A percentile compares a stretch with the other conserved stretches of the same genome.
Evolutionary conservation across 306 rosid species (phyloP).

Genomic region (Aeschynomene evenia): DNA sequence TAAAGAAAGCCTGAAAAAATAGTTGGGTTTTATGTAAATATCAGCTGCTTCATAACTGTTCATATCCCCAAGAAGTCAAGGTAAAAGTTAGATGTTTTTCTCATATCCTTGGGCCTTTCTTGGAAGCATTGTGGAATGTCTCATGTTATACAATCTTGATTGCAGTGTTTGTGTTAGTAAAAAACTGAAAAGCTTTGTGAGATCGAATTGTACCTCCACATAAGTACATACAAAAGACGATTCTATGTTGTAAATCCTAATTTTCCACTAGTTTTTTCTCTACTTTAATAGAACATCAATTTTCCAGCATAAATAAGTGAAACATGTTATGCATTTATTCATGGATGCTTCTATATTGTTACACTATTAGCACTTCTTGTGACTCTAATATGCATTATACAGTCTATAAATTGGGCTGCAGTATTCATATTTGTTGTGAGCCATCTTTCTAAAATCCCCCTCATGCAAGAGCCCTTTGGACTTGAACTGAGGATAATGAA

Average conservation of each 20-base stretch:
- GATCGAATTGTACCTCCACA: neutral
- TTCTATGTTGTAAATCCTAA: neutral
- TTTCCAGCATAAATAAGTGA: neutral
- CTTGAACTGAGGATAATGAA: too few relatives aligned
- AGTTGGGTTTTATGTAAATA: slow-evolving; percentile 11
- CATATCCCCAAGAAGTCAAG: neutral
- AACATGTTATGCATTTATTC: neutral
- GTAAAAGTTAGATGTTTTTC: neutral
- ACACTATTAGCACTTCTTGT: neutral
- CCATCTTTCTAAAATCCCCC: too few relatives aligned
- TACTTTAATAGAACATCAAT: neutral
- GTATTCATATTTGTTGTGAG: too few relatives aligned
- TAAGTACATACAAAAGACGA: neutral
- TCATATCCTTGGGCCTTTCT: neutral
- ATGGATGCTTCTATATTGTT: neutral
- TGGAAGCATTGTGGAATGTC: neutral
- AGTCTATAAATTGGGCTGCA: too few relatives aligned
- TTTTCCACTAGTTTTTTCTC: neutral
- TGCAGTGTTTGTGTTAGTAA: neutral
- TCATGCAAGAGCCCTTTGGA: too few relatives aligned
- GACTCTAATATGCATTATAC: neutral
- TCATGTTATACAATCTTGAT: neutral
- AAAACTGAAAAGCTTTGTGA: neutral
- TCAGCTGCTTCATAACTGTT: neutral
- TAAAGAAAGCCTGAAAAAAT: neutral